Evolutionary conservation across 2,329 filamentous ascomycete genomes (phyloP), one percentile per base, ranked within the genome.

Genomic region (Paecilomyces sp.): DNA sequence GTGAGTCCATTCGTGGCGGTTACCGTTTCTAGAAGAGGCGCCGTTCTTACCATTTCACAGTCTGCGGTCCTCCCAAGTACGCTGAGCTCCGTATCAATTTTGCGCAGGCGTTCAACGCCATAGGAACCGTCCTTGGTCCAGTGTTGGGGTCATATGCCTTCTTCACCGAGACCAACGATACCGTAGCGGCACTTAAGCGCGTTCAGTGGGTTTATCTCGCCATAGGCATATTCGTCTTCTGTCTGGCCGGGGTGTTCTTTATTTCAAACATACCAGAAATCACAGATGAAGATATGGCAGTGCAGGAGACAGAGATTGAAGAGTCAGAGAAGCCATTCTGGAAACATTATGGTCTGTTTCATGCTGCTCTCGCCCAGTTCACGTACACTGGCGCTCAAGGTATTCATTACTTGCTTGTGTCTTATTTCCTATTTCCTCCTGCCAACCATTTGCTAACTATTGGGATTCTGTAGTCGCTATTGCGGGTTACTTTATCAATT

Each of bases 171-270:
- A 81, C 89, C 8, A 82, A 84, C 55, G 79, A 81, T 59, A 81
- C 84, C 57, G 77, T 82, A 9, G 72, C 75, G 31, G 83, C 83
- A 1, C 80, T 94, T 2, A 79, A 80, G 64, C 86, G 87, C 59
- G 89, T 92, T 1, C 88, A 92, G 73, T 92, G 86, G 85, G 87
- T 90, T 0, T 94, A 94, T 66, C 82, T 94, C n/a, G 88, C 87
- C 58, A 88, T 93, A 62, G 90, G 87, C 3, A 78, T 83, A 68
- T 91, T 91, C 63, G 89, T 91, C 33, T 85, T 85, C 64, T 67
- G 85, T 2, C 80, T 92, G 2, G 89, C 86, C 0, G 72, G 79
- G 4, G 76, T 87, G n/a, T 89, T 91, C 71, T 88, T 85, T 74
- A 70, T 90, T 50, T 83, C 85, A 8, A 80, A 80, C 12, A 87